Evolutionary conservation across 2,329 filamentous ascomycete genomes (phyloP).

Genomic region (Rutstroemia sp.): DNA sequence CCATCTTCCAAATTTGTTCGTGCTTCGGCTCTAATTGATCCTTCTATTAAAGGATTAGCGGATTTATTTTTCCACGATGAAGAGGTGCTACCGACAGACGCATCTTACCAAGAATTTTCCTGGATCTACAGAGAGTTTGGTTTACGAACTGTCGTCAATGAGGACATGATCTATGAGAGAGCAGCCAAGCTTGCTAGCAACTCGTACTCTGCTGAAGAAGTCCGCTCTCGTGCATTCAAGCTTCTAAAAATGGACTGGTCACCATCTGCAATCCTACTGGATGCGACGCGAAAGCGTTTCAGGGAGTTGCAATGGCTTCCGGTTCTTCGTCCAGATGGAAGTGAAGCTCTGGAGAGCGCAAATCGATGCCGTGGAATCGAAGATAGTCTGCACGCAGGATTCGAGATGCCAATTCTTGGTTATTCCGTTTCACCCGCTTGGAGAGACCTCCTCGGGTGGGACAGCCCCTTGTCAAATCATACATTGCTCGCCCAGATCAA

Average conservation of each 20-base stretch:
- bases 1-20: conserved; percentile 13
- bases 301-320: conserved; percentile 19
- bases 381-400: conserved; percentile 14
- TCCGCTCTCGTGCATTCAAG: conserved; percentile 1
- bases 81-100: conserved; percentile 16
- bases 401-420: conserved; percentile 14
- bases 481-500: conserved; percentile 18
- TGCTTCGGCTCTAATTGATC: conserved; percentile 20
- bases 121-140: conserved; percentile 16
- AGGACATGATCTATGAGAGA: conserved; percentile 14
- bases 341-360: conserved; percentile 6
- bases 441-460: conserved; percentile 18
- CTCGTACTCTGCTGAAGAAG: conserved; percentile 2
- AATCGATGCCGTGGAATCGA: conserved; percentile 14
- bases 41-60: conserved; percentile 7
- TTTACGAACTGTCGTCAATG: conserved; percentile 18
- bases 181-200: conserved; percentile 11
- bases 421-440: conserved; percentile 11
- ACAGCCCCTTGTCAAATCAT: conserved; percentile 7
- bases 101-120: conserved; percentile 15
- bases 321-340: conserved; percentile 1
- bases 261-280: background rate
- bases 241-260: conserved; percentile 12
- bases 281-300: background rate
- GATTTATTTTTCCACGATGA: conserved; percentile 25